These are phyloP conservation scores for Yamadazyma kitorensis DNA, from an alignment of 805 yeast species.

Conservation along the genomic window DNA sequence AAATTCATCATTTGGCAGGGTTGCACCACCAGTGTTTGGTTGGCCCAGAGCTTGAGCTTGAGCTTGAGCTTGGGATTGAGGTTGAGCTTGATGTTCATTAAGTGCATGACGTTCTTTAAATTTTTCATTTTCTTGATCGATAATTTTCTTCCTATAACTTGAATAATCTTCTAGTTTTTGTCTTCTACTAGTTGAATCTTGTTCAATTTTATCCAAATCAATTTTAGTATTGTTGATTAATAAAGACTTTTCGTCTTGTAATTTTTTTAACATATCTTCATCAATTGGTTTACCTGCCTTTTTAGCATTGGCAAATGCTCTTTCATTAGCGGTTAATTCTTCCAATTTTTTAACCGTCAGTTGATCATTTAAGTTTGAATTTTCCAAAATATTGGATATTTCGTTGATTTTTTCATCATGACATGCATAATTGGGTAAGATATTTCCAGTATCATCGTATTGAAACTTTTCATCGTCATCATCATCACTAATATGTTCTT, in stretches of 20 bases:
- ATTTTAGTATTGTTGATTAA: constrained; percentile 43
- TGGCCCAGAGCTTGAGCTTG: too few species aligned
- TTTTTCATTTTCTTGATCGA: constrained; percentile 52
- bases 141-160: constrained; percentile 55
- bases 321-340: constrained; percentile 54
- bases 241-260: constrained; percentile 35
- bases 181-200: constrained; percentile 46
- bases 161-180: constrained; percentile 57
- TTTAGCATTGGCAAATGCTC: constrained; percentile 58
- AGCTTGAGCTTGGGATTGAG: too few species aligned
- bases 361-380: constrained; percentile 43
- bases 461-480: constrained; percentile 56
- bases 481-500: constrained; percentile 59
- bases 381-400: constrained; percentile 33
- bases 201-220: constrained; percentile 43
- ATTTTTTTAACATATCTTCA: constrained; percentile 27
- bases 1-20: constrained; percentile 28
- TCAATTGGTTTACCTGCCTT: constrained; percentile 38
- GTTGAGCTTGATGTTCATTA: constrained; percentile 1
- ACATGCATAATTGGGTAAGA: constrained; percentile 56
- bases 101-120: constrained; percentile 13
- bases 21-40: too few species aligned
- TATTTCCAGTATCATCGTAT: constrained; percentile 57
- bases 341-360: constrained; percentile 50
- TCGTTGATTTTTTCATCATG: constrained; percentile 40